Percentiles rank a stretch among this genome's conserved stretches.
phyloP scores from a whole-genome alignment of 1,139 yeast genomes.

The Suhomyces anneliseae region DNA sequence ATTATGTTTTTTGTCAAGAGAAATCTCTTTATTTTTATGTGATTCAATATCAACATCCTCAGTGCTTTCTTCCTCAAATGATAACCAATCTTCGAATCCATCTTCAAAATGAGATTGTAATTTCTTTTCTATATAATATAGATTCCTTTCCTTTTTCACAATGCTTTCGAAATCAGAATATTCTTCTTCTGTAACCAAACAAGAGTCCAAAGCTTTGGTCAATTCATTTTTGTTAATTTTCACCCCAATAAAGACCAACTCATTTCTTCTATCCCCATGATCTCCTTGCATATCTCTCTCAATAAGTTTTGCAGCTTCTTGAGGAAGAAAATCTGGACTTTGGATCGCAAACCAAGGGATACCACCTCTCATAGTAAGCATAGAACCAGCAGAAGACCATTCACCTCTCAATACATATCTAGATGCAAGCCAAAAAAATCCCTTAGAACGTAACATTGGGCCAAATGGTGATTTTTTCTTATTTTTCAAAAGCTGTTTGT shows the following conservation, averaged over 20 bases:
- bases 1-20: background rate
- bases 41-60: no score
- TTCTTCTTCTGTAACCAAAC: constrained; percentile 40
- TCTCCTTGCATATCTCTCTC: constrained; percentile 37
- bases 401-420: constrained; percentile 42
- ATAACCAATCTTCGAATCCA: constrained; percentile 32
- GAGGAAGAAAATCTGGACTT: constrained; percentile 35
- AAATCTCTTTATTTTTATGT: background rate
- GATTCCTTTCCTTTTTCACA: constrained; percentile 24
- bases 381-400: constrained; percentile 49
- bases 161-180: constrained; percentile 25
- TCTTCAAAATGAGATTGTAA: constrained; percentile 33
- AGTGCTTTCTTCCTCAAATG: constrained; percentile 10
- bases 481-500: constrained; percentile 26
- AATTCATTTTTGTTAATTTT: constrained; percentile 27
- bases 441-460: constrained; percentile 41
- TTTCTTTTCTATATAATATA: constrained; percentile 29
- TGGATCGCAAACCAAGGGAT: constrained; percentile 46
- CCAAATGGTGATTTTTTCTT: constrained; percentile 38
- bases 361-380: constrained; percentile 44
- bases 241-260: constrained; percentile 46
- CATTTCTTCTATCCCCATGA: constrained; percentile 46
- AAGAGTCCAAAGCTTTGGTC: constrained; percentile 29
- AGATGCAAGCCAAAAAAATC: constrained; percentile 50
- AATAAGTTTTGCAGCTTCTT: constrained; percentile 29